Conservation (phyloP, 2,329 filamentous ascomycete species). For the Acephala macrosclerotiorum region DNA sequence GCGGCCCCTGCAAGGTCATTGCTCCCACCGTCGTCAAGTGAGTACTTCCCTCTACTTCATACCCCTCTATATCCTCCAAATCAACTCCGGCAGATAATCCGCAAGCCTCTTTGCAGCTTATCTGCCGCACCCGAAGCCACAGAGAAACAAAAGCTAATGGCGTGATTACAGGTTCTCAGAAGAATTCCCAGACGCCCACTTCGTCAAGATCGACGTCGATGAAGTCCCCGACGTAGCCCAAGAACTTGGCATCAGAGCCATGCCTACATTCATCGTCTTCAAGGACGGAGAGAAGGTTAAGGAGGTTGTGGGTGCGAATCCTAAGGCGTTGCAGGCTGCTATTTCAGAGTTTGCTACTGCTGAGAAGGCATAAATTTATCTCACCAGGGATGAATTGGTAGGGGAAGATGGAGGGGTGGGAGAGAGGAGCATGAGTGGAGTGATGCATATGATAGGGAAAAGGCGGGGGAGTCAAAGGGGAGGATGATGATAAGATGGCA, state of each 20-base stretch:
- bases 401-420: not conserved
- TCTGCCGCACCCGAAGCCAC: no score
- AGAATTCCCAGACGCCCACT: constrained; percentile 67
- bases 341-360: constrained; percentile 25
- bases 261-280: constrained; percentile 92
- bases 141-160: no score
- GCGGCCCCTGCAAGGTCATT: constrained; percentile 93
- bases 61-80: constrained; percentile 16
- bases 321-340: constrained; percentile 64
- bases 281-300: constrained; percentile 76
- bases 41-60: constrained; percentile 41
- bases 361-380: not conserved
- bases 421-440: not conserved
- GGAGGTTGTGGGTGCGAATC: constrained; percentile 84
- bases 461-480: not conserved
- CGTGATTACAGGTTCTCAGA: constrained; percentile 60
- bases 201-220: constrained; percentile 94
- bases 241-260: constrained; percentile 83
- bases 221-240: constrained; percentile 76
- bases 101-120: no score
- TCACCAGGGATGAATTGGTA: not conserved
- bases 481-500: not conserved
- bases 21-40: constrained; percentile 76
- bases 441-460: no score
- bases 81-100: no score